phyloP scores from a whole-genome alignment of 306 rosid genomes.

The Gleditsia sinensis region DNA sequence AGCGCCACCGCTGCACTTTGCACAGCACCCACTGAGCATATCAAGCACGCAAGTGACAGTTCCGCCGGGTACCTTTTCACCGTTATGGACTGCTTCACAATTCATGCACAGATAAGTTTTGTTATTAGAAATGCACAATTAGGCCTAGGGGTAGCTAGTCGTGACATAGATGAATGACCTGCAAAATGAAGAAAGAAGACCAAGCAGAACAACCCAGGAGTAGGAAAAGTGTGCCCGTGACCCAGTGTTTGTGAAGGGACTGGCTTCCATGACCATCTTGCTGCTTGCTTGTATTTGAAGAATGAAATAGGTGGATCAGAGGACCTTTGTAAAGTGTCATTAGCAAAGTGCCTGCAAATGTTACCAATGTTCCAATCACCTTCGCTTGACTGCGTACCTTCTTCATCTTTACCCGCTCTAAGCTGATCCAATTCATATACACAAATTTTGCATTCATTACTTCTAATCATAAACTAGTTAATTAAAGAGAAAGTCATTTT shows the following conservation, averaged over 20 bases:
- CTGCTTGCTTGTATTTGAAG: conserved; percentile 20
- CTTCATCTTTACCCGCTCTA: conserved; percentile 46
- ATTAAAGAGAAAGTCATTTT: not conserved
- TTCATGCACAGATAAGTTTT: too few species aligned
- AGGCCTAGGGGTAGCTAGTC: too few species aligned
- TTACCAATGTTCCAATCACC: conserved; percentile 47
- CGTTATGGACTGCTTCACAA: conserved; percentile 73
- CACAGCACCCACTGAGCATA: conserved; percentile 62
- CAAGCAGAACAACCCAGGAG: conserved; percentile 33
- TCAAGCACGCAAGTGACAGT: conserved; percentile 59
- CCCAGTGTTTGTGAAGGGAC: conserved; percentile 36
- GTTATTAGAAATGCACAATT: too few species aligned
- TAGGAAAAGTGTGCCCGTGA: conserved; percentile 35
- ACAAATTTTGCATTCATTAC: too few species aligned
- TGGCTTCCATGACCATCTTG: not conserved
- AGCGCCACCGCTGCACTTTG: conserved; percentile 60
- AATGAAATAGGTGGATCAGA: conserved; percentile 42
- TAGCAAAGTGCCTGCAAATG: conserved; percentile 60
- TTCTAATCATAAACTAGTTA: too few species aligned
- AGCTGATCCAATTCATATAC: too few species aligned
- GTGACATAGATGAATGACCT: too few species aligned
- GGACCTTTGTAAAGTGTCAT: conserved; percentile 85
- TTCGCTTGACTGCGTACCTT: conserved; percentile 59
- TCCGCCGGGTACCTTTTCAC: conserved; percentile 66
- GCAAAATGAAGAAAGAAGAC: conserved; percentile 48